Conservation (phyloP, 2,329 filamentous ascomycete species). For the Magnaporthiopsis incrustans region DNA sequence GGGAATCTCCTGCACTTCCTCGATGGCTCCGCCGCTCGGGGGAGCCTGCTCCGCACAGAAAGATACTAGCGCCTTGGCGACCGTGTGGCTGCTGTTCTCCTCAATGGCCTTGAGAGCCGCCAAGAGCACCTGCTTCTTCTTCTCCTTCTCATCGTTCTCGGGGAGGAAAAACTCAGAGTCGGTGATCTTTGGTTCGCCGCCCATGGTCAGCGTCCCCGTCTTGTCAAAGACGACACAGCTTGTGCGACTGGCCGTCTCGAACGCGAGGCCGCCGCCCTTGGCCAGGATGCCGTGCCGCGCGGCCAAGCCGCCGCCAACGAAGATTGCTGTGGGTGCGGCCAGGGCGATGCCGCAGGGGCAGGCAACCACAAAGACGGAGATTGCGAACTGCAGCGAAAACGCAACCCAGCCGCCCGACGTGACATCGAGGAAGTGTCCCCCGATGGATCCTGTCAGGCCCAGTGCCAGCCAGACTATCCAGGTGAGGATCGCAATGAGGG, state of each 20-base stretch:
- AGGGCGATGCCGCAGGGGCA: slow-evolving; percentile 79
- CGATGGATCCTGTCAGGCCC: slow-evolving; percentile 50
- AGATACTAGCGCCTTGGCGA: slow-evolving; percentile 60
- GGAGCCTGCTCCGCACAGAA: slow-evolving; percentile 42
- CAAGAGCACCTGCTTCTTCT: slow-evolving; percentile 26
- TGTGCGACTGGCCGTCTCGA: slow-evolving; percentile 72
- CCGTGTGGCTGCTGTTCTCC: slow-evolving; percentile 64
- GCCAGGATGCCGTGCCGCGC: slow-evolving; percentile 74
- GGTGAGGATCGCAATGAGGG: slow-evolving; percentile 58
- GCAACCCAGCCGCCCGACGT: slow-evolving; percentile 57
- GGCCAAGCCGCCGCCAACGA: slow-evolving; percentile 73
- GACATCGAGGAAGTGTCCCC: slow-evolving; percentile 45
- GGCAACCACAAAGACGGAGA: slow-evolving; percentile 79
- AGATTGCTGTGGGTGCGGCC: slow-evolving; percentile 79
- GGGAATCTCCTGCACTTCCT: slow-evolving; percentile 55
- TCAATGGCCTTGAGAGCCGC: slow-evolving; percentile 55
- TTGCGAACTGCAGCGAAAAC: slow-evolving; percentile 75
- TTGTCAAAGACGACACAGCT: slow-evolving; percentile 83
- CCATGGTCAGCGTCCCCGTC: slow-evolving; percentile 71
- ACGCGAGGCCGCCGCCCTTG: slow-evolving; percentile 77
- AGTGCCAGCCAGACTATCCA: slow-evolving; percentile 66
- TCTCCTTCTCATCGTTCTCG: background rate
- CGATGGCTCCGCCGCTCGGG: slow-evolving; percentile 24
- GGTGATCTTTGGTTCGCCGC: slow-evolving; percentile 64
- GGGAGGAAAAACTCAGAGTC: slow-evolving; percentile 26